These are phyloP conservation scores for Cryptococcus sp. DNA, from an alignment of 1,284 basidiomycete genomes.

Conservation along the genomic window DNA sequence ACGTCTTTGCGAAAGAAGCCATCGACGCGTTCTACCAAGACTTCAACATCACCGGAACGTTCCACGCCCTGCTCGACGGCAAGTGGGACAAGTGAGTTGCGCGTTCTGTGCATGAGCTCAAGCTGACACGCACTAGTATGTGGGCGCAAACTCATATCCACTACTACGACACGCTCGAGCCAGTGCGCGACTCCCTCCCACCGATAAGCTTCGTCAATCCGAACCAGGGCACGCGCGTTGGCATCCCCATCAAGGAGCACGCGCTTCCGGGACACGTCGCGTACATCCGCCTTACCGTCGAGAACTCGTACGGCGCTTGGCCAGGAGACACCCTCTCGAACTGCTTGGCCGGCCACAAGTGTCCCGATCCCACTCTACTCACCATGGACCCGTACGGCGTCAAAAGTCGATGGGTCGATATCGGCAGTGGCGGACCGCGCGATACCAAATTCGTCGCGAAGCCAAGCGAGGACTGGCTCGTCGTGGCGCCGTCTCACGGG, in stretches of 20 bases:
- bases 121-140: slow-evolving; percentile 53
- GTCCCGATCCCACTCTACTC: slow-evolving; percentile 57
- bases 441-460: slow-evolving; percentile 63
- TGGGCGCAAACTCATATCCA: slow-evolving; percentile 63
- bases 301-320: slow-evolving; percentile 59
- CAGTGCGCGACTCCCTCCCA: slow-evolving; percentile 37
- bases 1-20: slow-evolving; percentile 62
- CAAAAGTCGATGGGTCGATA: slow-evolving; percentile 62
- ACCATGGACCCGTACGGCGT: slow-evolving; percentile 61
- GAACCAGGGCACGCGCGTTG: slow-evolving; percentile 15
- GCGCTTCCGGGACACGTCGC: slow-evolving; percentile 50
- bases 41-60: slow-evolving; percentile 53
- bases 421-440: slow-evolving; percentile 64
- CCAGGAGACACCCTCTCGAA: slow-evolving; percentile 39
- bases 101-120: neutral
- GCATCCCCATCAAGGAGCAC: slow-evolving; percentile 52
- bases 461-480: slow-evolving; percentile 62
- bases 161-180: slow-evolving; percentile 66
- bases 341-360: slow-evolving; percentile 59
- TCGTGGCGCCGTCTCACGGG: slow-evolving; percentile 58
- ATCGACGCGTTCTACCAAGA: slow-evolving; percentile 51
- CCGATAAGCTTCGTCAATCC: slow-evolving; percentile 32
- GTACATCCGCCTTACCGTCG: slow-evolving; percentile 63
- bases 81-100: slow-evolving; percentile 42
- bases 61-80: slow-evolving; percentile 64